phyloP scores from a whole-genome alignment of 2,329 filamentous ascomycete genomes.

The Colletotrichum phormii region DNA sequence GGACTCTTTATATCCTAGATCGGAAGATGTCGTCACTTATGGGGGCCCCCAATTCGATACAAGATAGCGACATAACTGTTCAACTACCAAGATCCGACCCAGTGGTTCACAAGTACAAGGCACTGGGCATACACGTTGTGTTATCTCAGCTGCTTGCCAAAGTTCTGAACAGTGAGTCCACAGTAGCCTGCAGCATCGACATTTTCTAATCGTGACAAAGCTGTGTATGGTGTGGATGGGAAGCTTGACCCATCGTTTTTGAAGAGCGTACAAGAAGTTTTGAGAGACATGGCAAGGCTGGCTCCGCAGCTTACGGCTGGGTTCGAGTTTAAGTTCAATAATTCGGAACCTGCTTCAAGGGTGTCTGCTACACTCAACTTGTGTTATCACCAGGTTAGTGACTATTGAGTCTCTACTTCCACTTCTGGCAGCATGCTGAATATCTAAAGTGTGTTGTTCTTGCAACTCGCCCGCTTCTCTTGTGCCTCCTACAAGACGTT shows the following conservation, averaged over 20 bases:
- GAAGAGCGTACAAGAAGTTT: slow-evolving; percentile 11
- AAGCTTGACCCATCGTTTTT: slow-evolving; percentile 18
- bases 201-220: not conserved
- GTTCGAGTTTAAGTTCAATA: slow-evolving; percentile 26
- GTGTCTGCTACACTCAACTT: slow-evolving; percentile 18
- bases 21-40: slow-evolving; percentile 23
- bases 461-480: slow-evolving; percentile 6
- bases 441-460: slow-evolving; percentile 13
- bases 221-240: slow-evolving; percentile 23
- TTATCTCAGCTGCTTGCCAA: slow-evolving; percentile 21
- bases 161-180: slow-evolving; percentile 8
- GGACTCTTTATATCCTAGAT: slow-evolving; percentile 28
- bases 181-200: rapidly evolving
- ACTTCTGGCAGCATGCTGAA: not conserved
- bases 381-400: slow-evolving; percentile 20
- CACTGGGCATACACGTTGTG: slow-evolving; percentile 18
- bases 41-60: slow-evolving; percentile 19
- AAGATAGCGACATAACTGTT: slow-evolving; percentile 13
- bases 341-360: slow-evolving; percentile 10
- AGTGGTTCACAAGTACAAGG: not conserved
- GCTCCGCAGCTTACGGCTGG: slow-evolving; percentile 9
- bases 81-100: slow-evolving; percentile 8
- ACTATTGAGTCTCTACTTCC: rapidly evolving
- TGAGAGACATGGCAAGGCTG: slow-evolving; percentile 10
- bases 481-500: slow-evolving; percentile 15